Evolutionary conservation across 306 rosid species (phyloP).

Genomic region (Cicer pinnatifidum): DNA sequence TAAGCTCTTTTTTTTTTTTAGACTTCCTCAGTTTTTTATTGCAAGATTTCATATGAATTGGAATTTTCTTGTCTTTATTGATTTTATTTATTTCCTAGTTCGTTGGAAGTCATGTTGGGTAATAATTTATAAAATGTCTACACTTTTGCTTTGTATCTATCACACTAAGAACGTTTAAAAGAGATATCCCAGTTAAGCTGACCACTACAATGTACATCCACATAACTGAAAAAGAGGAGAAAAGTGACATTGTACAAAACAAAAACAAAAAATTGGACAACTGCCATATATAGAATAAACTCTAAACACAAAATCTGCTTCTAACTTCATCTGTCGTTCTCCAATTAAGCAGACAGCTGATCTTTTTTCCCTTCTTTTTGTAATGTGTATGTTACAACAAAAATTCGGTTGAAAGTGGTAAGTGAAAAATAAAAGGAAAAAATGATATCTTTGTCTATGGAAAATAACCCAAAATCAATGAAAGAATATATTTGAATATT

Average conservation of each 20-base stretch:
- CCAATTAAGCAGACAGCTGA: conserved; percentile 19
- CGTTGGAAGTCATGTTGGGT: not conserved
- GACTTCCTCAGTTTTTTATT: not conserved
- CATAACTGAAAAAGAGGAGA: not conserved
- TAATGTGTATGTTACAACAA: conserved; percentile 58
- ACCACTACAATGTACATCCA: not conserved
- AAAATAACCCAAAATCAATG: conserved; percentile 48
- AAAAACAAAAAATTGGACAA: not conserved
- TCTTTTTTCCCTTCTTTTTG: conserved; percentile 32
- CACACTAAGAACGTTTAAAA: conserved; percentile 4
- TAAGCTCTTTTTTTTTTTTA: too few species aligned
- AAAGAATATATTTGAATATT: conserved; percentile 56
- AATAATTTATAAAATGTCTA: too few species aligned
- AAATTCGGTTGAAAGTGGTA: conserved; percentile 45
- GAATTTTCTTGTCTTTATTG: not conserved
- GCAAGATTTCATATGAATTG: not conserved
- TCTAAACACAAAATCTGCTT: conserved; percentile 15
- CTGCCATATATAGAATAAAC: conserved; percentile 21
- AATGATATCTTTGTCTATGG: conserved; percentile 40
- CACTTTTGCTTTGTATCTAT: not conserved
- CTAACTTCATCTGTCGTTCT: conserved; percentile 34
- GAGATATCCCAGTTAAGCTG: not conserved
- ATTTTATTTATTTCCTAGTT: not conserved
- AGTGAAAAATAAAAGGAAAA: conserved; percentile 11
- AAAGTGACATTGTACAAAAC: conserved; percentile 17